Conservation (phyloP, 768 basidiomycete genomes). For the Phlegmacium glaucopus region DNA sequence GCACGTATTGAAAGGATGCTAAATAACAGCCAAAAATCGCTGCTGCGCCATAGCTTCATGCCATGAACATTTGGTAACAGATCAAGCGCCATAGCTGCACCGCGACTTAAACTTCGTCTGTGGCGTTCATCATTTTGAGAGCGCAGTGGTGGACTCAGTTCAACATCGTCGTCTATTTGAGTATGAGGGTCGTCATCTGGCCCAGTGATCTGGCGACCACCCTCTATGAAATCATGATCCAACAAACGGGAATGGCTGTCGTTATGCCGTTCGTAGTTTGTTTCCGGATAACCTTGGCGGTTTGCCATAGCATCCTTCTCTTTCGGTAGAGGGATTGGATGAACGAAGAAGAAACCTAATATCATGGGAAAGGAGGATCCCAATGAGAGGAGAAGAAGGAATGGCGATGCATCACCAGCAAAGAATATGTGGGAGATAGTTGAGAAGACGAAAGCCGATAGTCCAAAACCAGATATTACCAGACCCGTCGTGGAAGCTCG, state of each 20-base stretch:
- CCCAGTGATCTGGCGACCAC: too few species aligned
- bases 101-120: constrained; percentile 19
- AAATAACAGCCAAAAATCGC: constrained; percentile 67
- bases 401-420: constrained; percentile 74
- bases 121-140: background rate
- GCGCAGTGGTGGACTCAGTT: constrained; percentile 9
- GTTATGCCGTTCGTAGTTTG: too few species aligned
- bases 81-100: constrained; percentile 21
- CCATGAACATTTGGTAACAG: constrained; percentile 51
- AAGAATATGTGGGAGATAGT: constrained; percentile 67
- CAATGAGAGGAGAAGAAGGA: constrained; percentile 70
- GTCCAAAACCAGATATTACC: constrained; percentile 84
- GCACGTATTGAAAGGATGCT: constrained; percentile 54
- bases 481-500: constrained; percentile 74
- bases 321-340: constrained; percentile 57
- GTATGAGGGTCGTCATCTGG: constrained; percentile 9
- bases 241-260: too few species aligned
- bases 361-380: constrained; percentile 82
- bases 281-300: too few species aligned
- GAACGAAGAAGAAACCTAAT: constrained; percentile 70
- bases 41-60: constrained; percentile 41
- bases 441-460: constrained; percentile 90
- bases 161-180: constrained; percentile 16
- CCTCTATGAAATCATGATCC: too few species aligned
- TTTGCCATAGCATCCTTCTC: too few species aligned